Evolutionary conservation across 192 early-diverging fungal genomes (phyloP), one percentile per base, ranked within the genome.

Genomic region (Coemansia sp.): DNA sequence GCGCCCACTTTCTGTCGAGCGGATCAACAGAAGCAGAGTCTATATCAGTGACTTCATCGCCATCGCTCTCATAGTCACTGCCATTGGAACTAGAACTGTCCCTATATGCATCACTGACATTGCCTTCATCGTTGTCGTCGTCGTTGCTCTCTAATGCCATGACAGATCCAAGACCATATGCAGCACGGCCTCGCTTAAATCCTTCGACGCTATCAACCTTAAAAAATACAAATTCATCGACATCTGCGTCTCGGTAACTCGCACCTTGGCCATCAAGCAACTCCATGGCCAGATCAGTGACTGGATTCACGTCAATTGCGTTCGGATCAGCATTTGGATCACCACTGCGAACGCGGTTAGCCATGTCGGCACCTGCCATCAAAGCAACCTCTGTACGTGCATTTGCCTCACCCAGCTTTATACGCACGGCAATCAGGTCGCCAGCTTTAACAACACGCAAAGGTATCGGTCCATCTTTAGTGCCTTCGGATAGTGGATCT

Each of bases 401-500:
- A 41, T 52, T 47, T 17, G 69, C 66, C 12, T 78, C 75, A 33
- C 53, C 65, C 13, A 71, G 47, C 7, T 59, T 40, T 2, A 80
- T 30, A 17, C 50, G 77, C 43, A 73, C 66, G 0, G 71, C 66
- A 19, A 80, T 73, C 48, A 80, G 51, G 43, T 80, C 71, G 23
- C 67, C 71, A 10, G 59, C 23, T 41, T 67, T 66, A 33, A 80
- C 71, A 0, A 69, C 71, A 10, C 77, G 55, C 12, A 80, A 37
- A 2, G 64, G 59, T 3, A 38, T 18, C 10, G 30, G 9, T 9
- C 9, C 39, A 12, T 37, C 25, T 5, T 40, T 22, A 5, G 11
- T 12, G 17, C 10, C 34, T 11, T 14, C 17, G 7, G 2, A 34
- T 21, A 9, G 14, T 15, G 23, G 19, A 2, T 9, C 25, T 7